These are phyloP conservation scores for Cucumis melo DNA, from an alignment of 306 rosid species.

Conservation along the genomic window DNA sequence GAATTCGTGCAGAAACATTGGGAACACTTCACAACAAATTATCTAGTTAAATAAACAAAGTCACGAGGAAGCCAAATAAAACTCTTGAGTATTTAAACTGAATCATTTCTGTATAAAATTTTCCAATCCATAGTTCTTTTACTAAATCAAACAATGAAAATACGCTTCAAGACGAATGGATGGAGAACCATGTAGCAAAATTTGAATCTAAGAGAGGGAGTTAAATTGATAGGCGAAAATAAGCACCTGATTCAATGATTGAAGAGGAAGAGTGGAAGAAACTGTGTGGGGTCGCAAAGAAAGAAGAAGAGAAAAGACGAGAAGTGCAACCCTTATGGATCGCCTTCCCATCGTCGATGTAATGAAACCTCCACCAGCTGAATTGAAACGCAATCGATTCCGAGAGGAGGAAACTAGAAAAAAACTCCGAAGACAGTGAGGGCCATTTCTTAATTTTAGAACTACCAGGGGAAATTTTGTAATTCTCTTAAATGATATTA, in stretches of 20 bases:
- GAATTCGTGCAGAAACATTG: neutral
- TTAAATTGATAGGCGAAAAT: neutral
- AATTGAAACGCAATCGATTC: neutral
- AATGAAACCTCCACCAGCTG: neutral
- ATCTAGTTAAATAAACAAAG: neutral
- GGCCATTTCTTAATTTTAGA: neutral
- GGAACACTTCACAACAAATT: neutral
- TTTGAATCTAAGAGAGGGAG: neutral
- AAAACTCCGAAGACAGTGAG: neutral
- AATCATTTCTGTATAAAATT: neutral
- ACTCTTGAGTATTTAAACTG: neutral
- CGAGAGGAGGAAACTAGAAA: neutral
- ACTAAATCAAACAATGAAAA: neutral
- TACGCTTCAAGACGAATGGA: neutral
- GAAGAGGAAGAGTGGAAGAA: conserved; percentile 1
- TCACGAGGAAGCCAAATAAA: neutral
- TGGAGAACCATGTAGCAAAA: neutral
- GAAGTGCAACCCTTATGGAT: conserved; percentile 1
- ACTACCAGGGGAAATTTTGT: neutral
- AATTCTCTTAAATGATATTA: too few relatives aligned
- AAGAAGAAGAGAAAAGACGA: neutral
- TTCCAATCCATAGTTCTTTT: neutral
- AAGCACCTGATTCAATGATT: conserved; percentile 2
- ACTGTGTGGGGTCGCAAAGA: neutral
- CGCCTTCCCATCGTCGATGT: neutral